phyloP scores from a whole-genome alignment of 495 filamentous ascomycete genomes.

The Xylaria acuta region DNA sequence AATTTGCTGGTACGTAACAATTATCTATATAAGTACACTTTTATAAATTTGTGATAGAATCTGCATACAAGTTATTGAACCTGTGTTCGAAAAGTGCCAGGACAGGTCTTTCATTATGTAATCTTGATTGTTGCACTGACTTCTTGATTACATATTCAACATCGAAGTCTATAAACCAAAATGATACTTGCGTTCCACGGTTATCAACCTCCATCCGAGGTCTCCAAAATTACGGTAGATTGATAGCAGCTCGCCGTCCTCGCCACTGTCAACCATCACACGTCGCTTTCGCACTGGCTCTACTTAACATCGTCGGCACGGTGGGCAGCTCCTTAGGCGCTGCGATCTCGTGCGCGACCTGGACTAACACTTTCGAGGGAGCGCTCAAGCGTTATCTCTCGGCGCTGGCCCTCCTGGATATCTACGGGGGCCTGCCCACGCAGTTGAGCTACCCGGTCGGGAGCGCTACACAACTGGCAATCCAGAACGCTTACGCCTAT shows the following conservation, averaged over 20 bases:
- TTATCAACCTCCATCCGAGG: constrained; percentile 68
- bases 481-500: constrained; percentile 64
- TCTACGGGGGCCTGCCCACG: constrained; percentile 65
- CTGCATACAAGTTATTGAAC: too few species aligned
- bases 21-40: too few species aligned
- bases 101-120: too few species aligned
- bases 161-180: too few species aligned
- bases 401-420: constrained; percentile 51
- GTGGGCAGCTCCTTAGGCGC: constrained; percentile 72
- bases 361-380: constrained; percentile 63
- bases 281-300: constrained; percentile 68
- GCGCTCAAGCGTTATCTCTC: constrained; percentile 64
- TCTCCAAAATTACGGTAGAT: too few species aligned
- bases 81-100: too few species aligned
- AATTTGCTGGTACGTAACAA: too few species aligned
- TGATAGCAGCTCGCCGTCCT: constrained; percentile 74
- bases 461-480: constrained; percentile 59
- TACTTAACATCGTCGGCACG: constrained; percentile 67
- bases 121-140: too few species aligned
- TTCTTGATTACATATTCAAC: too few species aligned
- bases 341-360: constrained; percentile 70
- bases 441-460: constrained; percentile 64
- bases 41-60: too few species aligned
- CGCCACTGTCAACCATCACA: constrained; percentile 65
- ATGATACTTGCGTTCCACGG: too few species aligned